These are phyloP conservation scores for Aristolochia contorta DNA, from an alignment of 164 flowering plant genomes.

Conservation along the genomic window DNA sequence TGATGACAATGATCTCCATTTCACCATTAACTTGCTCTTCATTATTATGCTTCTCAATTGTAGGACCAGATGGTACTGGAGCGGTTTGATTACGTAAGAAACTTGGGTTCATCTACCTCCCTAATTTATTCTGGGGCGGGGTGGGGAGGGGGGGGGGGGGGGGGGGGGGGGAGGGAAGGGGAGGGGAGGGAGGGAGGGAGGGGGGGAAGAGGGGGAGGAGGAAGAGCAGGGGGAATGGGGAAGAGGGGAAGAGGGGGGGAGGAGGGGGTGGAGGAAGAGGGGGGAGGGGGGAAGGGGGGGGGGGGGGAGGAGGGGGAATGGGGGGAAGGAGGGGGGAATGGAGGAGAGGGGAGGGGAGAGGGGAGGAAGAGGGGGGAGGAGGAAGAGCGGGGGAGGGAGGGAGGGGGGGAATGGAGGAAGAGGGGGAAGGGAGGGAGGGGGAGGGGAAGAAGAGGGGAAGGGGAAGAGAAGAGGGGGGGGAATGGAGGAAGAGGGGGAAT, in stretches of 20 bases:
- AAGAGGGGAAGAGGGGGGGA: not conserved
- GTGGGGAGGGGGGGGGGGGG: too few relatives aligned
- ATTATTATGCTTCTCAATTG: conserved; percentile 10
- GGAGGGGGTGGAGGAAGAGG: not conserved
- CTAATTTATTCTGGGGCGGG: too few relatives aligned
- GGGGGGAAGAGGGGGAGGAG: not conserved
- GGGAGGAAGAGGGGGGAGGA: not conserved
- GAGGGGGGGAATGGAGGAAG: not conserved
- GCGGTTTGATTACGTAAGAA: conserved; percentile 16
- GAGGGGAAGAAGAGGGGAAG: not conserved
- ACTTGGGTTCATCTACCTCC: conserved; percentile 13
- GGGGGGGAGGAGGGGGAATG: not conserved
- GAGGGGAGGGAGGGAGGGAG: not conserved
- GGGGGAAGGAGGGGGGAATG: not conserved
- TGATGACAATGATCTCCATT: too few relatives aligned
- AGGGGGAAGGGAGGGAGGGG: not conserved
- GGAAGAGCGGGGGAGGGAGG: not conserved
- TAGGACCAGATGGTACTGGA: conserved; percentile 51
- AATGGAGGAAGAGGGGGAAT: not conserved
- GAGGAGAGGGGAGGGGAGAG: not conserved
- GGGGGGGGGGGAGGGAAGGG: not conserved
- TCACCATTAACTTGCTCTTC: too few relatives aligned
- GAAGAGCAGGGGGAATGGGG: not conserved
- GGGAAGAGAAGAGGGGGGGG: not conserved
- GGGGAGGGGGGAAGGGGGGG: not conserved